A percentile compares a stretch with the other conserved stretches of the same genome.
Conservation (phyloP, 805 yeast species). For the Zygoascus ofunaensis region DNA sequence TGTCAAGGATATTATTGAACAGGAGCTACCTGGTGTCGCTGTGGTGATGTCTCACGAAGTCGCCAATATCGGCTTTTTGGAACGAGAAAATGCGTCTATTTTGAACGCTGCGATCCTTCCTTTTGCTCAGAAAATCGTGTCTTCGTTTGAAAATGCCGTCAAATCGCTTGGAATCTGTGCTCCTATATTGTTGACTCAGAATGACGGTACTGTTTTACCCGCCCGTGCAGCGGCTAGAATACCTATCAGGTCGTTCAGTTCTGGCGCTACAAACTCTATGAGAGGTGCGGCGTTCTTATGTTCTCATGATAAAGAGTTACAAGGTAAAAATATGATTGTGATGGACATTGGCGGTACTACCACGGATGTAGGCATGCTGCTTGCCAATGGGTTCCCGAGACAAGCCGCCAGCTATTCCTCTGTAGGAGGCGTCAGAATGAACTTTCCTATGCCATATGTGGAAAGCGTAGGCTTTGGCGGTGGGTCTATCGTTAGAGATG, state of each 20-base stretch:
- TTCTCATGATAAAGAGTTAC: constrained; percentile 15
- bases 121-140: constrained; percentile 36
- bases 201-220: constrained; percentile 40
- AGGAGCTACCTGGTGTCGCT: constrained; percentile 29
- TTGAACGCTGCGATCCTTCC: constrained; percentile 32
- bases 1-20: constrained; percentile 29
- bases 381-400: constrained; percentile 40
- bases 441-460: constrained; percentile 41
- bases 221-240: constrained; percentile 32
- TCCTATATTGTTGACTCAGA: constrained; percentile 38
- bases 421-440: constrained; percentile 42
- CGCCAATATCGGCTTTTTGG: constrained; percentile 38
- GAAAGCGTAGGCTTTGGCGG: constrained; percentile 44
- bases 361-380: constrained; percentile 39
- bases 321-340: constrained; percentile 30
- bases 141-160: constrained; percentile 34
- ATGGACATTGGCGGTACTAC: constrained; percentile 46
- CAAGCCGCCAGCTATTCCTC: constrained; percentile 36
- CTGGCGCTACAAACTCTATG: constrained; percentile 37
- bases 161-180: constrained; percentile 30
- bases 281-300: constrained; percentile 36
- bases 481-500: constrained; percentile 34
- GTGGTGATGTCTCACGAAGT: constrained; percentile 35
- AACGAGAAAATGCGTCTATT: constrained; percentile 41
- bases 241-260: constrained; percentile 40